Base-by-base conservation (phyloP, 495 filamentous ascomycete species). In the Aspergillus egyptiacus region DNA sequence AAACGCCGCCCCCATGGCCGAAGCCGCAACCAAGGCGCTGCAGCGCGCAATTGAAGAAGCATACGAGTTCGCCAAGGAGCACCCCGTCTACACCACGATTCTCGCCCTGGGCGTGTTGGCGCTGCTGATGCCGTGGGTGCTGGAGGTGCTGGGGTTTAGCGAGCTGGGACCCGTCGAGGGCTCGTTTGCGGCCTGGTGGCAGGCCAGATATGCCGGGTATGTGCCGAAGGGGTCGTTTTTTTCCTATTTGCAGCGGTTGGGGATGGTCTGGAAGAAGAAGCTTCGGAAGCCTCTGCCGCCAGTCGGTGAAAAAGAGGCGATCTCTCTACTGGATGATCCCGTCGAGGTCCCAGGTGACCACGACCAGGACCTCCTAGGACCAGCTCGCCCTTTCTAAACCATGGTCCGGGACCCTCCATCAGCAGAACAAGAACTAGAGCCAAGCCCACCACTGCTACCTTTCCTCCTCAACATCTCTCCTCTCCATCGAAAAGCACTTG, bases 21-120 rank as follows among this genome's bases (percentile, higher is more conserved):
- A 31, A 13, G 28, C 28, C 10, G 5, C 28, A 2, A 8, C 28
- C 6, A 11, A 31, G 5, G 28, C 28, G 4, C 28, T 31, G 2
- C 8, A 6, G 2, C 28, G 10, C 5, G 28, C 28, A 8, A 13
- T 2, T 2, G 51, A 61, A 0, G 67, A 48, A 6, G 66, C 66
- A 3, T 34, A 58, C 10, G 63, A 41, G 5, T 76, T 78, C 48
- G 64, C 53, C 14, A 39, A 43, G 2, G 66, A 76, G 0, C 74
- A 79, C 56, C 73, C 75, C 1, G 53, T 66, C 1, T 69, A 70
- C 28, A 56, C 54, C 18, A 76, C 75, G 0, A 47, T 79, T 5
- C 33, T 80, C 47, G 77, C 72, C 6, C 20, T 81, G n/a, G 78
- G 76, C 3, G 57, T 81, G 10, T 39, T 80, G 50, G 66, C 60